Conservation (phyloP, 768 basidiomycete genomes). For the Kondoa subrosea region DNA sequence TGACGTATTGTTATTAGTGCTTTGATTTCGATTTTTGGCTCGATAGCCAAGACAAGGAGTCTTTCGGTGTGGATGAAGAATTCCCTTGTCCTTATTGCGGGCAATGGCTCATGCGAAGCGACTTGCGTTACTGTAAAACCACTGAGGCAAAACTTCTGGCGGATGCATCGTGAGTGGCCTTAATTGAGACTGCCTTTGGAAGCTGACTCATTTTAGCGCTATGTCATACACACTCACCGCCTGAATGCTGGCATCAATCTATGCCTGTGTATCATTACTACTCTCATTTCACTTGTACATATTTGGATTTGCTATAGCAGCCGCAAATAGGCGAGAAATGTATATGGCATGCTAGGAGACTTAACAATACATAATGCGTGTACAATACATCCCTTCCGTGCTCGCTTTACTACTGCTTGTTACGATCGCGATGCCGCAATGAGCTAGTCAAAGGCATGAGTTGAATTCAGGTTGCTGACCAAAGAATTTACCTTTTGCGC, state of each 20-base stretch:
- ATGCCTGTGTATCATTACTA: too few relatives aligned
- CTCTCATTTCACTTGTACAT: too few relatives aligned
- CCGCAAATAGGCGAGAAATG: too few relatives aligned
- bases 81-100: not conserved
- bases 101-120: not conserved
- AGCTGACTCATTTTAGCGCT: not conserved
- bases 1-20: not conserved
- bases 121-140: not conserved
- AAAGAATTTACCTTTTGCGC: constrained; percentile 1
- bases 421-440: not conserved
- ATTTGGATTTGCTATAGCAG: not conserved
- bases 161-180: not conserved
- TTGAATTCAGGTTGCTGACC: not conserved
- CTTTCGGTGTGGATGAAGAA: too few relatives aligned
- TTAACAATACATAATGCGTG: too few relatives aligned
- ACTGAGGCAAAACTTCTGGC: not conserved
- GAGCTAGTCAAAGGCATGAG: not conserved
- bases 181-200: not conserved
- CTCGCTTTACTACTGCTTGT: not conserved
- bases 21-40: not conserved
- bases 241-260: not conserved
- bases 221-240: not conserved
- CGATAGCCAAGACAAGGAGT: too few relatives aligned
- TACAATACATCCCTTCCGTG: not conserved
- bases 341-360: too few relatives aligned